Evolutionary conservation across 1,284 basidiomycete genomes (phyloP).

Genomic region (Xerocomus tenax): DNA sequence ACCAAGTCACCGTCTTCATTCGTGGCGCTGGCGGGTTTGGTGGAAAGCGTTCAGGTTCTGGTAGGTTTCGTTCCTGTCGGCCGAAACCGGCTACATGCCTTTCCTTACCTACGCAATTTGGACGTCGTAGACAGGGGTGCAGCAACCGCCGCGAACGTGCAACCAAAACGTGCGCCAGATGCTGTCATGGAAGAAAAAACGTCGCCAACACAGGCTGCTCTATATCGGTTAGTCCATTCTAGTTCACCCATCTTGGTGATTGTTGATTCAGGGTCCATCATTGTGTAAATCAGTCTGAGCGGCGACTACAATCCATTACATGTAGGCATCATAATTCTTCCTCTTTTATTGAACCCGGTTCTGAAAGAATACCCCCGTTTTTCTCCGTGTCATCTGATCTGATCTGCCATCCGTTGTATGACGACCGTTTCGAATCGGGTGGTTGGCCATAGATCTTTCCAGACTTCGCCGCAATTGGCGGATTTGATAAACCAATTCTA

Average conservation of each 20-base stretch:
- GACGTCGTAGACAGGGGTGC: slow-evolving; percentile 70
- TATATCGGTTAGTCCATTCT: slow-evolving; percentile 65
- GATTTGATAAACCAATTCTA: slow-evolving; percentile 85
- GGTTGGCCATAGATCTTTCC: slow-evolving; percentile 67
- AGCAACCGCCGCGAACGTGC: slow-evolving; percentile 76
- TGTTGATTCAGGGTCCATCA: slow-evolving; percentile 3
- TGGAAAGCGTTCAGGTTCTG: slow-evolving; percentile 77
- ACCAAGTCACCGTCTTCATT: slow-evolving; percentile 87
- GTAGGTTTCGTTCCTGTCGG: slow-evolving; percentile 33
- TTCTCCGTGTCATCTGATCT: background rate
- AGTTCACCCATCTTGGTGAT: background rate
- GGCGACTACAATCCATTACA: slow-evolving; percentile 91
- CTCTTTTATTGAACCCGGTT: background rate
- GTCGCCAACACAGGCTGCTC: slow-evolving; percentile 68
- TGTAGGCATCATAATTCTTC: slow-evolving; percentile 35
- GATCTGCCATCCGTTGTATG: background rate
- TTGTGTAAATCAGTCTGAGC: slow-evolving; percentile 49
- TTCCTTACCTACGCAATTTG: background rate
- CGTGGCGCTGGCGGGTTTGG: slow-evolving; percentile 94
- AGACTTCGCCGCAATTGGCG: slow-evolving; percentile 88
- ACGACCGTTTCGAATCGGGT: slow-evolving; percentile 6
- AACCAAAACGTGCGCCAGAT: slow-evolving; percentile 79
- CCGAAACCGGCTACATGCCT: background rate
- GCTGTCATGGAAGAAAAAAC: slow-evolving; percentile 85
- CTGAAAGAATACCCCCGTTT: slow-evolving; percentile 6